Evolutionary conservation across 306 rosid species (phyloP).

Genomic region (Benincasa hispida): DNA sequence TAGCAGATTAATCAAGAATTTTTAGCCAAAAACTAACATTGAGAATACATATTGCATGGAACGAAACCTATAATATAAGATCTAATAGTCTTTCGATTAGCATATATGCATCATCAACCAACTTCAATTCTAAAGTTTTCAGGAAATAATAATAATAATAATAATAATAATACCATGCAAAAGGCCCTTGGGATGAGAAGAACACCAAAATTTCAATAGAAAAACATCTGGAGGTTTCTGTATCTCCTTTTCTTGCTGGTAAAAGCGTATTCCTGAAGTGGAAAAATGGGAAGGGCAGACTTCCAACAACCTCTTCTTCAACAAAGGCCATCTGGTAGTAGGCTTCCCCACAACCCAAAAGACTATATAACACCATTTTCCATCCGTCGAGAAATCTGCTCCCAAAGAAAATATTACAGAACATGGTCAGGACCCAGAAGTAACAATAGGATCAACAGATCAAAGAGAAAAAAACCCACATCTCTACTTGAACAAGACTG

Average conservation of each 20-base stretch:
- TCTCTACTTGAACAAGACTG: not conserved
- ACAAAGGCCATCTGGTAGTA: slow-evolving; percentile 34
- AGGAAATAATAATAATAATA: not conserved
- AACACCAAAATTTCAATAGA: slow-evolving; percentile 48
- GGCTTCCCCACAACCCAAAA: slow-evolving; percentile 44
- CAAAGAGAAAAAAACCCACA: not conserved
- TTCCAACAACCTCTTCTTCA: slow-evolving; percentile 39
- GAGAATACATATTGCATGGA: not conserved
- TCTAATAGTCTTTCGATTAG: not conserved
- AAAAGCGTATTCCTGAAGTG: slow-evolving; percentile 29
- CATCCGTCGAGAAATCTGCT: slow-evolving; percentile 41
- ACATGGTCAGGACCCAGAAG: not conserved
- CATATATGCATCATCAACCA: not conserved
- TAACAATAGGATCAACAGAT: not conserved
- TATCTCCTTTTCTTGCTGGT: slow-evolving; percentile 25
- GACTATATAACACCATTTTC: slow-evolving; percentile 50
- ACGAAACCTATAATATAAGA: not conserved
- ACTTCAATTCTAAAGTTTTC: too few relatives aligned
- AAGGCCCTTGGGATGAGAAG: slow-evolving; percentile 33
- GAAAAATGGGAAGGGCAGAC: slow-evolving; percentile 42
- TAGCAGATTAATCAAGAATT: not conserved
- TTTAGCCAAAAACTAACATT: not conserved
- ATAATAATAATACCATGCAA: slow-evolving; percentile 26
- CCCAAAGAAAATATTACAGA: not conserved
- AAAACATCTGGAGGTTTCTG: slow-evolving; percentile 28